phyloP scores from a whole-genome alignment of 257 asterid genomes.

The Solanum bulbocastanum region DNA sequence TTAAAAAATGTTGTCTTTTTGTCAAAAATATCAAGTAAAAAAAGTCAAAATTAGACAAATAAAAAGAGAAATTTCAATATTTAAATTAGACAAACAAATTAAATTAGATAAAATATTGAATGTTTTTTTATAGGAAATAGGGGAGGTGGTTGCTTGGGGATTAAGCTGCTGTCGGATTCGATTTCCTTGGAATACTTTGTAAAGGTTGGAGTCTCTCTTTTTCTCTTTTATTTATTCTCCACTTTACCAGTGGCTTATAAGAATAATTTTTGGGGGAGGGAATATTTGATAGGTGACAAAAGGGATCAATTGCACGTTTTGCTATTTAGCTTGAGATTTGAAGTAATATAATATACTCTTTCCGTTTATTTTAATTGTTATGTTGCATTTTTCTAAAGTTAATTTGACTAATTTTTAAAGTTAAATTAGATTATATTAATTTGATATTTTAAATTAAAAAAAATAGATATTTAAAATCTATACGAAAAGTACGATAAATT shows the following conservation, averaged over 20 bases:
- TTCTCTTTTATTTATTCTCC: neutral
- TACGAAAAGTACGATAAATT: too few species aligned
- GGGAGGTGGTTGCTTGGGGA: neutral
- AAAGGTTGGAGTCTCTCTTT: neutral
- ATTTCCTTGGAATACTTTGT: neutral
- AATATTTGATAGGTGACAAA: neutral
- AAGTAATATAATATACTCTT: too few species aligned
- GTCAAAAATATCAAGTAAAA: too few species aligned
- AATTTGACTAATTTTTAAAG: too few species aligned
- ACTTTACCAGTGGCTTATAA: neutral
- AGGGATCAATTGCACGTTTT: neutral
- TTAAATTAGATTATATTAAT: too few species aligned
- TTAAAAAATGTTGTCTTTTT: too few species aligned
- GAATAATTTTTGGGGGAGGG: neutral
- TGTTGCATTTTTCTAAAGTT: too few species aligned
- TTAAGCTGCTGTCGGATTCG: neutral
- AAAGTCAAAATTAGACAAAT: too few species aligned
- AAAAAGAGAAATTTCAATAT: too few species aligned
- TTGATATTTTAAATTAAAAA: too few species aligned
- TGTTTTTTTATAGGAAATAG: neutral
- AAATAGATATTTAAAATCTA: too few species aligned
- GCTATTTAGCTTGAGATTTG: neutral
- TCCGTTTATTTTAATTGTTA: too few species aligned
- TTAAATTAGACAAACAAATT: neutral
- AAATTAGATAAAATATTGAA: neutral